Evolutionary conservation across 2,329 filamentous ascomycete genomes (phyloP), one percentile per base, ranked within the genome.

Genomic region (Fusarium cicatricum): DNA sequence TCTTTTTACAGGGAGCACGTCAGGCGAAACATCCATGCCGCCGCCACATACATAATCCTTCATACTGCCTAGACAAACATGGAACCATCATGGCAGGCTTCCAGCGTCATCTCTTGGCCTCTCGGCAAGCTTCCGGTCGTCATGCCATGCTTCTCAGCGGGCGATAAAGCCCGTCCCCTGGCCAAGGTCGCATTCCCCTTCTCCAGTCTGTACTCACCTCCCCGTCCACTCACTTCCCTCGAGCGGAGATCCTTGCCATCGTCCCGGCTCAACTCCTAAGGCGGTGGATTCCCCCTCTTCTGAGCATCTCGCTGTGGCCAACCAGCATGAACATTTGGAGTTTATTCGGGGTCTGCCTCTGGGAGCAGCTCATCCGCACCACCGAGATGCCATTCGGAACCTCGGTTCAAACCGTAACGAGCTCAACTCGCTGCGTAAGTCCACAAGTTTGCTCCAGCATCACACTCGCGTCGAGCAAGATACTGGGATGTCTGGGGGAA

Each of bases 381-480:
- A 28, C 58, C 52, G 56, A 60, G 43, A 34, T 21, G 11, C 33
- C 32, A 46, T 40, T 62, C 58, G 58, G 53, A 19, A 15, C 17
- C 45, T 62, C 59, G 59, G 58, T 31, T 7, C 31, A 59, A 59
- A 55, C 38, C 46, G 6, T 12, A 16, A 21, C 43, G 43, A 46
- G 33, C 17, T 21, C 29, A 21, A 21, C 38, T 17, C 31, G 14
- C 32, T 19, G n/a, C n/a, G n/a, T n/a, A n/a, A n/a, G n/a, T n/a
- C n/a, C n/a, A n/a, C n/a, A n/a, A n/a, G n/a, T n/a, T n/a, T 34
- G 15, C 26, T 26, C 17, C 21, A 12, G 9, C n/a, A 21, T 38
- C 33, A 38, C 42, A 14, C 19, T 28, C 32, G 32, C 17, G 32
- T 28, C 32, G 21, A 28, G 43, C 15, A 34, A 37, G n/a, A n/a